Conservation (phyloP, 2,329 filamentous ascomycete genomes). For the Sclerotinia nivalis region DNA sequence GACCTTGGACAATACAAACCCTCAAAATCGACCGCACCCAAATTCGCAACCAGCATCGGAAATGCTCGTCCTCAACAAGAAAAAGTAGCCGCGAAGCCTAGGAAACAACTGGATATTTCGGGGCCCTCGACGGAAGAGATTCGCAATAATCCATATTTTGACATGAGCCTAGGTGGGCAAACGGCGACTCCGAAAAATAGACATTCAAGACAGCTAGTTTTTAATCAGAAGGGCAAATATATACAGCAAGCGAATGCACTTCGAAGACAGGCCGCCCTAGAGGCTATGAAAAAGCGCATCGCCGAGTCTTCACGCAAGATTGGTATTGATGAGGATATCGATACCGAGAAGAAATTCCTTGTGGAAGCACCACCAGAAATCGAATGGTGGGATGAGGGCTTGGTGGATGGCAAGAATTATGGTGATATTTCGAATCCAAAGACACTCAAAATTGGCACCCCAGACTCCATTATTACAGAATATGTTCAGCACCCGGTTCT, state of each 20-base stretch:
- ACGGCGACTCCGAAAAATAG: slow-evolving; percentile 60
- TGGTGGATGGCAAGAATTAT: slow-evolving; percentile 76
- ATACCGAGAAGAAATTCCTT: slow-evolving; percentile 86
- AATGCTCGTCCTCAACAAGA: slow-evolving; percentile 45
- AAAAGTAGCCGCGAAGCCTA: slow-evolving; percentile 46
- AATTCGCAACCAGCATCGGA: slow-evolving; percentile 45
- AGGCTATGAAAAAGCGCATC: slow-evolving; percentile 93
- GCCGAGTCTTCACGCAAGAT: slow-evolving; percentile 83
- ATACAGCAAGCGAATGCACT: slow-evolving; percentile 91
- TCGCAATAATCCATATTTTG: slow-evolving; percentile 79
- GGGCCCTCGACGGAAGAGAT: slow-evolving; percentile 59
- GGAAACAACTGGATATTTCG: slow-evolving; percentile 56
- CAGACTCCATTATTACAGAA: slow-evolving; percentile 85
- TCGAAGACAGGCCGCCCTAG: slow-evolving; percentile 81
- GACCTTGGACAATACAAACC: slow-evolving; percentile 53
- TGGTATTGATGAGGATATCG: slow-evolving; percentile 89
- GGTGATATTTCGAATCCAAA: slow-evolving; percentile 63
- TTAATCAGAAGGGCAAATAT: slow-evolving; percentile 97
- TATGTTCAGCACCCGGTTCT: slow-evolving; percentile 93
- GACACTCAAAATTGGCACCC: slow-evolving; percentile 70
- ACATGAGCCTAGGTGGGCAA: slow-evolving; percentile 64
- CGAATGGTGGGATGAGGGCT: slow-evolving; percentile 96
- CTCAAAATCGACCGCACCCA: slow-evolving; percentile 42
- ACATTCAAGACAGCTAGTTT: slow-evolving; percentile 74
- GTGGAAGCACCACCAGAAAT: slow-evolving; percentile 82